Evolutionary conservation across 768 basidiomycete species (phyloP), one percentile per base, ranked within the genome.

Genomic region (Boletus tomentosulus): DNA sequence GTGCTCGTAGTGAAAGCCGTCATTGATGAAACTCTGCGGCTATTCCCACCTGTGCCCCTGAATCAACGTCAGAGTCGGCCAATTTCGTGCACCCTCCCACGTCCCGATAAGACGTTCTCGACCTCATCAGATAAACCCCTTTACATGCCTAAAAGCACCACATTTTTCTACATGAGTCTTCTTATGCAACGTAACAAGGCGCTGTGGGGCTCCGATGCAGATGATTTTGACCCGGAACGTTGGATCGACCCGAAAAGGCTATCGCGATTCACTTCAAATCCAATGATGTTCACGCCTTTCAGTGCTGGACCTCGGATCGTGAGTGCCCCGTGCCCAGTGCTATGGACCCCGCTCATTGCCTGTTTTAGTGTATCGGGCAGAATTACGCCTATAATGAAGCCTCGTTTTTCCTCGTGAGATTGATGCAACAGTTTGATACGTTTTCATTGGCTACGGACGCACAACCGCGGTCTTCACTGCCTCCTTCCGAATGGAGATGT

Each of bases 31-130:
- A 84, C 84, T 0, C 74, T 92, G 24, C 78, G 89, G 16, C 71
- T 92, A 1, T 92, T 85, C 71, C 89, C 89, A 4, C 87, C 89
- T 7, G 86, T 92, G 0, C 88, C 89, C 7, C 69, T 88, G 39
- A 90, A 89, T 61, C 72, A 82, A 38, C 78, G 87, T 31, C 83
- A 86, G 69, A 76, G 74, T 38, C 78, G 85, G 42, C 60, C 72
- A 1, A 61, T 68, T 3, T 66, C 80, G 13, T 80, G 79, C 59
- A 70, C 78, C 1, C 71, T 86, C 9, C 85, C 84, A 6, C 71
- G 67, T 2, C 71, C 80, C 15, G 83, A 83, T 55, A 65, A 65
- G 31, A 79, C 84, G 0, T 83, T 76, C 54, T 46, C 71, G 16
- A 46, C 55, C 7, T 57, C 66, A 11, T 68, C 73, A 53, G 53